Percentiles rank a stretch among this genome's conserved stretches.
Conservation (phyloP, 768 basidiomycete genomes). For the Tricholoma hemisulphureum region DNA sequence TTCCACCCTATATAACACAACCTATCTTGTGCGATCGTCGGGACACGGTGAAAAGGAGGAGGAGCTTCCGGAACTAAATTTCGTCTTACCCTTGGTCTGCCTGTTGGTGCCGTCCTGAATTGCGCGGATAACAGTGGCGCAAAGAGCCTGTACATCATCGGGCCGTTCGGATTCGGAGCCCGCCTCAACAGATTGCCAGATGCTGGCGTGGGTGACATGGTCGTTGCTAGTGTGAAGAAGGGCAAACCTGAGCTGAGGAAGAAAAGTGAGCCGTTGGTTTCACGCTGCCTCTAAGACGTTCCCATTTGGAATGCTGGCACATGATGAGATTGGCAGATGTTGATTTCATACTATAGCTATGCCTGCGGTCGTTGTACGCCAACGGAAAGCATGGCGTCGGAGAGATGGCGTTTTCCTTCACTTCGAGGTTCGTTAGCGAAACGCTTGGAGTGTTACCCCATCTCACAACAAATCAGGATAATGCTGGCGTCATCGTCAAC, state of each 20-base stretch:
- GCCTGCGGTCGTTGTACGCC: constrained; percentile 95
- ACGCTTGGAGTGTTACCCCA: not conserved
- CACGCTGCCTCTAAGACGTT: not conserved
- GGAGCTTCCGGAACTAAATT: constrained; percentile 92
- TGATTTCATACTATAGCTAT: constrained; percentile 61
- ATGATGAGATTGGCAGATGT: not conserved
- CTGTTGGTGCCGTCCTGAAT: constrained; percentile 91
- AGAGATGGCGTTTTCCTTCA: constrained; percentile 99
- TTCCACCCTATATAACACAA: constrained; percentile 2
- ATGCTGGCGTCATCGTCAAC: constrained; percentile 97
- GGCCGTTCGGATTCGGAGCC: constrained; percentile 93
- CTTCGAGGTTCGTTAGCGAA: constrained; percentile 67
- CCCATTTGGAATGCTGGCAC: no score
- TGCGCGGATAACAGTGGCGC: constrained; percentile 99
- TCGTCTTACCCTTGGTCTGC: constrained; percentile 92
- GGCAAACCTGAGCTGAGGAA: constrained; percentile 99
- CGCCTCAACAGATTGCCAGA: constrained; percentile 97
- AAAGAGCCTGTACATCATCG: constrained; percentile 92
- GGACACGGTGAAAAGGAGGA: constrained; percentile 32
- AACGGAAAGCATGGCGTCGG: constrained; percentile 98
- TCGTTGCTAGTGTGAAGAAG: constrained; percentile 98
- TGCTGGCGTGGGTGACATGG: constrained; percentile 93
- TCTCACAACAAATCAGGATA: constrained; percentile 53
- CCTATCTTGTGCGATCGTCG: not conserved
- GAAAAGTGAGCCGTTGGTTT: constrained; percentile 72